phyloP scores from a whole-genome alignment of 129 eudicot genomes.

The Helichrysum umbraculigerum region DNA sequence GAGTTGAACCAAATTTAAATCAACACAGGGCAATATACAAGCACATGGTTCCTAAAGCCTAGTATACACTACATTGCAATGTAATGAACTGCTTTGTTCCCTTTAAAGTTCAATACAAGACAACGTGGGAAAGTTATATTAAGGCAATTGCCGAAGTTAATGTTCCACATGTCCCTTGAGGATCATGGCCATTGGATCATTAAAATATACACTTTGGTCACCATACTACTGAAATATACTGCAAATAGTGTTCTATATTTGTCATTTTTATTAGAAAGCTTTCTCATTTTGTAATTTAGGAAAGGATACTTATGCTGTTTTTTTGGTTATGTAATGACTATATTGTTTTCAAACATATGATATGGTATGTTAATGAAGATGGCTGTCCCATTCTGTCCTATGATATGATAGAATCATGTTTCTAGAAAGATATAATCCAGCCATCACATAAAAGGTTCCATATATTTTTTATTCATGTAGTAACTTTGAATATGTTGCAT shows the following conservation, averaged over 20 bases:
- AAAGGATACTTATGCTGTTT: conserved; percentile 12
- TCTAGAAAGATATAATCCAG: neutral
- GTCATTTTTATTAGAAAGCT: neutral
- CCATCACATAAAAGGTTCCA: neutral
- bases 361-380: neutral
- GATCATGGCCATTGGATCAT: conserved; percentile 8
- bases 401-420: neutral
- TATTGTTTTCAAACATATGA: conserved; percentile 1
- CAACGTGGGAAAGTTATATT: neutral
- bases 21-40: neutral
- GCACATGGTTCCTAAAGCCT: neutral
- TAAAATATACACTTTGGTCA: neutral
- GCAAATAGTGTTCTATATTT: neutral
- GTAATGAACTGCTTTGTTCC: neutral
- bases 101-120: neutral
- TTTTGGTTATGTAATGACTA: neutral
- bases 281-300: neutral
- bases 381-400: neutral
- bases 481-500: neutral
- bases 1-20: neutral
- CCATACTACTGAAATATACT: neutral
- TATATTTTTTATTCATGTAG: neutral
- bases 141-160: conserved; percentile 3
- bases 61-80: neutral
- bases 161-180: conserved; percentile 14